phyloP scores from a whole-genome alignment of 73 alveolate species.

The Stentor roeselii region DNA sequence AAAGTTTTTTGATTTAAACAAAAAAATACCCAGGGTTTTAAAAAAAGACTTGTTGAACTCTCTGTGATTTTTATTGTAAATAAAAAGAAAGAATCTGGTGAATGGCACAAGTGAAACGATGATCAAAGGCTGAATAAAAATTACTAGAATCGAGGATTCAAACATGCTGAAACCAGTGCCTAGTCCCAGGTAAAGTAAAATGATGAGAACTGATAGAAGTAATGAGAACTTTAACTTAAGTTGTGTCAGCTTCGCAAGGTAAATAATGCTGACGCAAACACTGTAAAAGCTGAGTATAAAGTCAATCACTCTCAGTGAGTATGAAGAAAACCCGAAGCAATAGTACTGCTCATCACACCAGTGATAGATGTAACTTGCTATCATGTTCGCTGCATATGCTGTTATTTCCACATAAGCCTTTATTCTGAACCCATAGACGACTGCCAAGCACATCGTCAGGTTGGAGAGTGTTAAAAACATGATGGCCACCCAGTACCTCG shows the following conservation, averaged over 20 bases:
- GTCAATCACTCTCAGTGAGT: neutral
- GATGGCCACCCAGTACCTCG: neutral
- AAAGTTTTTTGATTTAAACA: neutral
- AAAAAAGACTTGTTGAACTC: neutral
- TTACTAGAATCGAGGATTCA: neutral
- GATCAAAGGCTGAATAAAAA: neutral
- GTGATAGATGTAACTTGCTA: slow-evolving; percentile 17
- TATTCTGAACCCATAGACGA: neutral
- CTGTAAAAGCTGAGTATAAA: slow-evolving; percentile 6
- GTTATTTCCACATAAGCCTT: neutral
- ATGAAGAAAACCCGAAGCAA: neutral
- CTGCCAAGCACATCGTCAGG: slow-evolving; percentile 8
- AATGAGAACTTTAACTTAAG: neutral
- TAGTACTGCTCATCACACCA: slow-evolving; percentile 9
- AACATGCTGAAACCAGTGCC: neutral
- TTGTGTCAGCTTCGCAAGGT: neutral
- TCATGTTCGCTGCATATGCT: slow-evolving; percentile 7
- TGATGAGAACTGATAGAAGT: neutral
- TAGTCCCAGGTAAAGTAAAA: neutral
- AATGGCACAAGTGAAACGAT: neutral
- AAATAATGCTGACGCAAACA: neutral
- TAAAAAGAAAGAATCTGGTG: neutral
- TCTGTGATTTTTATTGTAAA: neutral
- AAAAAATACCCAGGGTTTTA: neutral
- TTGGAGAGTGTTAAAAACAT: neutral